phyloP scores from a whole-genome alignment of 768 basidiomycete genomes.

The Mycena capillaripes region DNA sequence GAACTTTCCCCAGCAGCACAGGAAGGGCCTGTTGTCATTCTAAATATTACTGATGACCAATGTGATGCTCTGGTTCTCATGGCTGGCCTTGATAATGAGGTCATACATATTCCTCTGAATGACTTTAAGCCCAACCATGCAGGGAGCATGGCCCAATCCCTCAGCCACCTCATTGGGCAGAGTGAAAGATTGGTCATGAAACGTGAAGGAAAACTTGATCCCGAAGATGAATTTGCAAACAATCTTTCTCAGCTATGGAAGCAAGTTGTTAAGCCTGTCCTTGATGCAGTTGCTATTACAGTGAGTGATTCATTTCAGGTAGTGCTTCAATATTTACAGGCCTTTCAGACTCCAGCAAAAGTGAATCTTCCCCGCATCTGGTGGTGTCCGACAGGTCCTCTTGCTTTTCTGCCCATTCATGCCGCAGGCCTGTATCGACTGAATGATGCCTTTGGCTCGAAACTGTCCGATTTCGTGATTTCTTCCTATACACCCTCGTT shows the following conservation, averaged over 20 bases:
- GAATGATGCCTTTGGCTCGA: not conserved
- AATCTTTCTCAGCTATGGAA: not conserved
- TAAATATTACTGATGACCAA: too few relatives aligned
- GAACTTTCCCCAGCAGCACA: too few relatives aligned
- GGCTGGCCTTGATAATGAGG: not conserved
- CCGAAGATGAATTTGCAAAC: not conserved
- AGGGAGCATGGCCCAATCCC: not conserved
- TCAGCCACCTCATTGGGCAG: not conserved
- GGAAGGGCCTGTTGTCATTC: too few relatives aligned
- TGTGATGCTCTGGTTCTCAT: too few relatives aligned
- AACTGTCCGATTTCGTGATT: not conserved
- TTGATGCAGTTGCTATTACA: not conserved
- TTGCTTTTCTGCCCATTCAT: too few relatives aligned
- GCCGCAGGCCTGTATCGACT: not conserved
- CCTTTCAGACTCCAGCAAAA: too few relatives aligned
- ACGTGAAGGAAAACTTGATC: not conserved
- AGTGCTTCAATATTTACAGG: too few relatives aligned
- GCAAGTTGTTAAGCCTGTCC: not conserved
- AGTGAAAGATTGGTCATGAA: not conserved
- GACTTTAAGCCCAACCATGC: not conserved
- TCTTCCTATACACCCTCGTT: not conserved
- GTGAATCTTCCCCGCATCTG: too few relatives aligned
- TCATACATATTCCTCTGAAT: not conserved
- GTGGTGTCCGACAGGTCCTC: too few relatives aligned
- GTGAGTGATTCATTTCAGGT: not conserved